A percentile compares a stretch with the other conserved stretches of the same genome.
Conservation (phyloP, 352 stramenopile genomes). For the Aphanomyces astaci region DNA sequence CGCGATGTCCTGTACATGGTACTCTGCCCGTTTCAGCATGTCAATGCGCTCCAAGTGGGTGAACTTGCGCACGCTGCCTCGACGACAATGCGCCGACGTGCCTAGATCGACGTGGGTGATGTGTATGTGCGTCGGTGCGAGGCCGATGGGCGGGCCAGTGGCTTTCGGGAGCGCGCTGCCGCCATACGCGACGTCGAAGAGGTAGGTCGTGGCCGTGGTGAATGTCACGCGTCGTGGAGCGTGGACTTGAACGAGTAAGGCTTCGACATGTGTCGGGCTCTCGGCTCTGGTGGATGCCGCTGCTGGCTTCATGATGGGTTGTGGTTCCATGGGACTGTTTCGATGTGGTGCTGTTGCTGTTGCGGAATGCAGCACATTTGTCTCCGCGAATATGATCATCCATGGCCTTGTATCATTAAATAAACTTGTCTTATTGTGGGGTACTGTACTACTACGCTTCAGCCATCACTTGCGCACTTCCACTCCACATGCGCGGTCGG, state of each 20-base stretch:
- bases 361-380: not conserved
- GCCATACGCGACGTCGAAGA: not conserved
- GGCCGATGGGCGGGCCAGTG: slow-evolving; percentile 14
- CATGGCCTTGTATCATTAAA: not conserved
- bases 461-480: not conserved
- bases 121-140: not conserved
- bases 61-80: slow-evolving; percentile 16
- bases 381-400: no score
- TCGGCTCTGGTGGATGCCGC: not conserved
- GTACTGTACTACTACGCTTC: not conserved
- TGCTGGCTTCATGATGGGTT: not conserved
- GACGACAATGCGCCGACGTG: not conserved
- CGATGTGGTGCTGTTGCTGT: not conserved
- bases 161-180: slow-evolving; percentile 17
- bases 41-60: slow-evolving; percentile 18
- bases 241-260: not conserved
- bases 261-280: not conserved
- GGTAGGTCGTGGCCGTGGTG: slow-evolving; percentile 12
- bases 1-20: slow-evolving; percentile 17
- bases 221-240: not conserved
- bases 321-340: not conserved
- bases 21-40: slow-evolving; percentile 6
- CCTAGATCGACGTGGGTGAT: not conserved
- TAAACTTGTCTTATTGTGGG: not conserved
- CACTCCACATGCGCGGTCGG: not conserved